Base-by-base conservation (phyloP, 2,329 filamentous ascomycete species). In the Teratosphaeria epicoccoides region DNA sequence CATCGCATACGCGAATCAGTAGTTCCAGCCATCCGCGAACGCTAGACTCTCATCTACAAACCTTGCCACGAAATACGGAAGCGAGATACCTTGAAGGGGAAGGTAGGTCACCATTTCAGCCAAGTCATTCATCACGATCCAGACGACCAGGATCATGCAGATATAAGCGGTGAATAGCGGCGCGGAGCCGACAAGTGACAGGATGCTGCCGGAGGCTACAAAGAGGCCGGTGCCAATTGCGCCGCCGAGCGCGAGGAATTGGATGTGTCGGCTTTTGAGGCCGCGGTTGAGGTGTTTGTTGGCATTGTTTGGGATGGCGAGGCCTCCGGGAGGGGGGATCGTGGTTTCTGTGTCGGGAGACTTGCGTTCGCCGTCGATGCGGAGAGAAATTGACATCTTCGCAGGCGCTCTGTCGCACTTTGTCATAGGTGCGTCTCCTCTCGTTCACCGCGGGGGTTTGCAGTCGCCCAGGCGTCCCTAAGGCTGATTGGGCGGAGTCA, bases 41-140 rank as follows among this genome's bases (percentile, higher is more conserved):
- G 78, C 80, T 28, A 83, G 66, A 14, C 76, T 76, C 2, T 76
- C 75, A 57, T 82, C 79, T 24, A 79, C 73, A 55, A 77, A 81
- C n/a, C 78, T 73, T 12, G 69, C 70, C 51, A 75, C 76, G 47
- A 79, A 73, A 55, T 80, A 76, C 43, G 79, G 78, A 43, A 80
- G 76, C 12, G 76, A 75, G 44, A 76, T 73, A 29, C 76, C 70
- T 7, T 59, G 70, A 47, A 80, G 68, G 3, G 78, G 79, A 23
- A 59, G 44, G 47, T 77, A 79, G 6, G 77, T 73, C 50, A 73
- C 74, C 75, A 82, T 80, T 65, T 82, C 79, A 49, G 76, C 78
- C 26, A 81, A 58, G 17, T 63, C 61, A 49, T 71, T 70, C 64
- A 73, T 71, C 14, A 72, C 61, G 45, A 65, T 63, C 57, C 63